Evolutionary conservation across 208 protist genomes (phyloP).

Genomic region (Herpetomonas samuelpessoai): DNA sequence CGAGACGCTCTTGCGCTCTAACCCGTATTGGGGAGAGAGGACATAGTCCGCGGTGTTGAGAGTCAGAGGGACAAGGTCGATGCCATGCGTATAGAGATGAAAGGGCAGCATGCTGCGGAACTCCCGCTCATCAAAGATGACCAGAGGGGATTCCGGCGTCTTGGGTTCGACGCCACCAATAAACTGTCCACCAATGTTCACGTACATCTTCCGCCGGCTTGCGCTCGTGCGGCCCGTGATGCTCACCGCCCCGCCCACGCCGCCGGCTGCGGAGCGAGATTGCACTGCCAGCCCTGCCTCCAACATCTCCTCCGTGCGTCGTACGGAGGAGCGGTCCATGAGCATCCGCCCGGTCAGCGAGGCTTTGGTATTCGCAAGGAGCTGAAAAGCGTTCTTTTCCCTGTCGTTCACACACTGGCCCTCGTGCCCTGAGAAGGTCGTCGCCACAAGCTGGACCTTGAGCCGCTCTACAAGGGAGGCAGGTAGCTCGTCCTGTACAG

Average conservation of each 20-base stretch:
- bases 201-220: not conserved
- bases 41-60: slow-evolving; percentile 84
- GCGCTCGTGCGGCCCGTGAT: slow-evolving; percentile 1
- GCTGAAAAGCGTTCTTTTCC: slow-evolving; percentile 67
- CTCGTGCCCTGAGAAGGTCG: slow-evolving; percentile 30
- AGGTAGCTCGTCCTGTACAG: slow-evolving; percentile 54
- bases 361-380: slow-evolving; percentile 69
- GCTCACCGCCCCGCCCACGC: slow-evolving; percentile 1
- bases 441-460: slow-evolving; percentile 65
- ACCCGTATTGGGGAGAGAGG: slow-evolving; percentile 61
- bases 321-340: slow-evolving; percentile 38
- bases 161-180: not conserved
- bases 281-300: slow-evolving; percentile 32
- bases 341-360: slow-evolving; percentile 70
- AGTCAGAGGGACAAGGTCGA: slow-evolving; percentile 81
- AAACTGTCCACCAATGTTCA: not conserved
- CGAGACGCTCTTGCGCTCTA: slow-evolving; percentile 81
- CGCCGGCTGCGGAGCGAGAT: not conserved
- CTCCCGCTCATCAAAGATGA: slow-evolving; percentile 87
- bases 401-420: slow-evolving; percentile 31
- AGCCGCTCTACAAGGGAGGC: slow-evolving; percentile 19
- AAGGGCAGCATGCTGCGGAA: slow-evolving; percentile 81
- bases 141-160: slow-evolving; percentile 21
- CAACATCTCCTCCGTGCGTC: slow-evolving; percentile 49
- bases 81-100: slow-evolving; percentile 54